Evolutionary conservation across 345 rosid species (phyloP), one percentile per base, ranked within the genome.

Genomic region (Aethionema arabicum): DNA sequence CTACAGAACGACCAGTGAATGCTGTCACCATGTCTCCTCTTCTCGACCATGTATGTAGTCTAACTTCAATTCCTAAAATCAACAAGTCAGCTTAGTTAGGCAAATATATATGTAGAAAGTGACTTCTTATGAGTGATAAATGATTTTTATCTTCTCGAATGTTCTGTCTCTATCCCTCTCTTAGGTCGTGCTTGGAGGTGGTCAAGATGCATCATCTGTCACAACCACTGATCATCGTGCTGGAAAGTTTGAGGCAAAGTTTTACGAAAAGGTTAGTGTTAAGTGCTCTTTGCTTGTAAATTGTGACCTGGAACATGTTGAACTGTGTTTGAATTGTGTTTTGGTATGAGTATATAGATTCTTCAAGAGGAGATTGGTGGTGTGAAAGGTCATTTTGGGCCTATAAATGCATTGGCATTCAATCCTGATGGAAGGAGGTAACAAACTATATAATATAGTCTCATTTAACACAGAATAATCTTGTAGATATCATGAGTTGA

Each of bases 101-200:
- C 7, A 49, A 10, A 49, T 16, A 30, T 14, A 49, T 31, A 14
- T 49, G 13, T 49, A 3, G 53, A 6, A 6, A 37, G 11, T 14
- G 15, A 21, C 27, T 21, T 21, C 27, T 21, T 21, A 21, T 21
- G 27, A 21, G 2, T 2, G 27, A 21, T 21, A 21, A 1, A 0
- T 47, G 42, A 46, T 41, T 35, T 35, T 21, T 5, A 10, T 45
- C 21, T 41, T 46, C 56, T 47, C 36, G n/a, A 47, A 48, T 60
- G 37, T 45, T 8, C 33, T n/a, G n/a, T n/a, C n/a, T n/a, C n/a
- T n/a, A n/a, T n/a, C n/a, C n/a, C n/a, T 27, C 15, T 63, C 39
- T 45, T 69, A 93, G 99, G 96, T 90, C 74, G 95, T 93, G 55
- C 90, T 93, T 77, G 97, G 99, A 74, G 97, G 99, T 75, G 99